Base-by-base conservation (phyloP, 306 rosid species). In the Rosa rugosa region DNA sequence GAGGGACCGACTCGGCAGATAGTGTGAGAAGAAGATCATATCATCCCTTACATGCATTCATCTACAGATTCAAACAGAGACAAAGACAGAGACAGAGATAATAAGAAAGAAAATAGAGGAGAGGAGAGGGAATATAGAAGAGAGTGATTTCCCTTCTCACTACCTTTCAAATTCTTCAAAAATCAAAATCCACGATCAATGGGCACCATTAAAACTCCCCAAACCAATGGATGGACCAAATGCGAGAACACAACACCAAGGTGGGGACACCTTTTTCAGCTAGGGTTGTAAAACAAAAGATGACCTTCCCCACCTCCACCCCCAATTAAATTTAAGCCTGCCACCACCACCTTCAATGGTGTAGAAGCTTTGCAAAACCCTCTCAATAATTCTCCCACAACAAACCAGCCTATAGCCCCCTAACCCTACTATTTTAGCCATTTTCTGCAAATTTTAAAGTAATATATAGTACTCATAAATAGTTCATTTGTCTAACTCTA, bases 321-420 rank as follows among this genome's bases (percentile, higher is more conserved):
- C 16, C 69, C 69, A 31, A 66, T 66, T 66, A 38, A 75, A 63
- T 45, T 75, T 31, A 17, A 75, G 64, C 69, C 59, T 14, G 18
- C 73, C 49, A 64, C 46, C 10, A 22, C 81, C 90, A 87, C 90
- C 83, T 63, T 87, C 80, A 9, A 77, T 71, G 88, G 88, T 82
- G 79, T 67, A 54, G 0, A 49, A 50, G 34, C 71, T 40, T 40
- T 66, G 25, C 38, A 4, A 31, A 23, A 8, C 72, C 60, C 80
- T 41, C 53, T 62, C 80, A 73, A 81, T 54, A 79, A 77, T 84
- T 79, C 86, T 75, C 36, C 73, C 66, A 65, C 81, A 67, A 75
- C 83, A 79, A 56, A 67, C 49, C 38, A 57, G 31, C 44, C 66
- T 59, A 25, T 50, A 60, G 12, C 34, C 20, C 44, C n/a, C 16